These are phyloP conservation scores for Salix arbutifolia DNA, from an alignment of 345 rosid genomes.

Conservation along the genomic window DNA sequence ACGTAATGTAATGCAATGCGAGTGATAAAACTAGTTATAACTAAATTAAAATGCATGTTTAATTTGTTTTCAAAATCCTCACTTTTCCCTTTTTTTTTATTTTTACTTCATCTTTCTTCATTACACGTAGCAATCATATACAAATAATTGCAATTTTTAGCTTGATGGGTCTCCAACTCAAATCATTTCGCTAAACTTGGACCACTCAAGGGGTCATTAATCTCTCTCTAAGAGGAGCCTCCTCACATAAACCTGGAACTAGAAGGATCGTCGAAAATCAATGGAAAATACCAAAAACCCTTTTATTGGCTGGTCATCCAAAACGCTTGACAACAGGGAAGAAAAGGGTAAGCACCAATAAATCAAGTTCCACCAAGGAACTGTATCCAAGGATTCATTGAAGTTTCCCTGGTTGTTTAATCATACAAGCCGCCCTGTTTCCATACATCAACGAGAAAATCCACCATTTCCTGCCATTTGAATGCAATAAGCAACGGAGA, in stretches of 20 bases:
- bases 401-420: neutral
- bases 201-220: neutral
- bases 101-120: too few relatives aligned
- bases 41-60: too few relatives aligned
- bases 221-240: neutral
- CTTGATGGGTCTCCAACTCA: neutral
- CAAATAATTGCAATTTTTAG: neutral
- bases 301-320: neutral
- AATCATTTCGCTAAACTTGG: neutral
- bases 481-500: neutral
- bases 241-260: neutral
- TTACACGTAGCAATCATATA: too few relatives aligned
- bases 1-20: too few relatives aligned
- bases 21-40: too few relatives aligned
- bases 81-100: too few relatives aligned
- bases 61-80: too few relatives aligned
- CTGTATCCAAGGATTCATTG: neutral
- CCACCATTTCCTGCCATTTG: constrained; percentile 38
- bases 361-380: neutral
- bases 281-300: neutral
- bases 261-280: neutral
- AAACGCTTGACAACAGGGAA: neutral
- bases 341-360: neutral
- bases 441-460: constrained; percentile 28
- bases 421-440: constrained; percentile 30